A percentile compares a stretch with the other conserved stretches of the same genome.
Conservation (phyloP, 2,329 filamentous ascomycete genomes). For the Aureobasidium vineae region DNA sequence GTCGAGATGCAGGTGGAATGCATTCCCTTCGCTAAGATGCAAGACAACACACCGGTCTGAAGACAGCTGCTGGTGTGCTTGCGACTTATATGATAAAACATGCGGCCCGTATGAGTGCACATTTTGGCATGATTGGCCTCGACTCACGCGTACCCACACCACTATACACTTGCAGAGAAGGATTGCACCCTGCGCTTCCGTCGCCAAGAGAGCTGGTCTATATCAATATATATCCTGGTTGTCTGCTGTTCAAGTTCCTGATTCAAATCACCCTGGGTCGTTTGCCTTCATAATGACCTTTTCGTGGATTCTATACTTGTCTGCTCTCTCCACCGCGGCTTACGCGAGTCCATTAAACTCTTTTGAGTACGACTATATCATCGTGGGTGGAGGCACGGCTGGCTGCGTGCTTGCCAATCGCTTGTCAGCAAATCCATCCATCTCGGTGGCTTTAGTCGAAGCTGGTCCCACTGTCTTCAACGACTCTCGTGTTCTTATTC, state of each 20-base stretch:
- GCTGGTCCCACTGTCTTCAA: constrained; percentile 29
- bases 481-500: constrained; percentile 31
- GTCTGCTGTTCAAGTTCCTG: neutral
- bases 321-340: neutral
- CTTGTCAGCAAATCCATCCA: constrained; percentile 29
- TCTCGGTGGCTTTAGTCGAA: constrained; percentile 30
- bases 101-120: neutral
- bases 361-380: constrained; percentile 30
- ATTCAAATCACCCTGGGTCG: no score
- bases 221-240: neutral
- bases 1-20: neutral
- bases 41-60: neutral
- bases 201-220: neutral
- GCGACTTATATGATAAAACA: neutral
- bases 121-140: neutral
- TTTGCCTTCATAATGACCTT: neutral
- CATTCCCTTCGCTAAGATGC: constrained; percentile 9
- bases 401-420: constrained; percentile 30
- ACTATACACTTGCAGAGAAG: neutral
- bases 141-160: neutral
- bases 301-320: neutral
- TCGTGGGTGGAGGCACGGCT: constrained; percentile 31
- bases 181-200: constrained; percentile 3
- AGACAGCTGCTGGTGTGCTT: neutral
- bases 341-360: neutral